Evolutionary conservation across 2,329 filamentous ascomycete species (phyloP), one percentile per base, ranked within the genome.

Genomic region (Basipetospora chlamydospora): DNA sequence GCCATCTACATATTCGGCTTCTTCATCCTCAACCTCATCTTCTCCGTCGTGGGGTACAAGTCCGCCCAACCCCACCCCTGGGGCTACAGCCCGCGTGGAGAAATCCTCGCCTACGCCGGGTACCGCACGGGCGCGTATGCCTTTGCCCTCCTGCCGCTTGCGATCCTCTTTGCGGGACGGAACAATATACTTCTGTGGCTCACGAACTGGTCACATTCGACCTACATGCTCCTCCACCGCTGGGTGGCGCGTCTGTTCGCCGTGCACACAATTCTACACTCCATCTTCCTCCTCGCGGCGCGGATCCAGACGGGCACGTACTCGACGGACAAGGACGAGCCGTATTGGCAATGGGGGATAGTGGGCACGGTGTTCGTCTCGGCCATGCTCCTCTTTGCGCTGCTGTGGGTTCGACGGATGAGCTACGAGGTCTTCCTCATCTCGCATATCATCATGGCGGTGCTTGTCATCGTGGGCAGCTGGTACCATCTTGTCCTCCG

Each of bases 171-270:
- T 37, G 53, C 59, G 0, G 51, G 57, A 0, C 50, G 66, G 1
- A 69, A 70, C 43, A 68, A 63, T 37, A 16, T 68, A 3, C 52
- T 67, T 0, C 53, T 69, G 0, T 62, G 57, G 49, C 28, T 66
- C 2, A 67, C 66, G 1, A 56, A 63, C 43, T 70, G 65, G 64
- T 59, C 53, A 1, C 59, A 66, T 41, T 56, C 57, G 0, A 70
- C 67, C 0, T 69, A 55, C 36, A 41, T 69, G 3, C 46, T 69
- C 0, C 49, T 69, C 0, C 66, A 72, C 41, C 55, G 64, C 9
- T 69, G 63, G 63, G 48, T 65, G 2, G 66, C 64, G 1, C 48
- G 56, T 16, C 50, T 70, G 6, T 58, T 53, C 18, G 56, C 57
- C 1, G 30, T 68, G 0, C 56, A 73, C 32, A 61, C 58, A 1